Evolutionary conservation across 164 flowering plant genomes (phyloP).

Genomic region (Akebia trifoliata): DNA sequence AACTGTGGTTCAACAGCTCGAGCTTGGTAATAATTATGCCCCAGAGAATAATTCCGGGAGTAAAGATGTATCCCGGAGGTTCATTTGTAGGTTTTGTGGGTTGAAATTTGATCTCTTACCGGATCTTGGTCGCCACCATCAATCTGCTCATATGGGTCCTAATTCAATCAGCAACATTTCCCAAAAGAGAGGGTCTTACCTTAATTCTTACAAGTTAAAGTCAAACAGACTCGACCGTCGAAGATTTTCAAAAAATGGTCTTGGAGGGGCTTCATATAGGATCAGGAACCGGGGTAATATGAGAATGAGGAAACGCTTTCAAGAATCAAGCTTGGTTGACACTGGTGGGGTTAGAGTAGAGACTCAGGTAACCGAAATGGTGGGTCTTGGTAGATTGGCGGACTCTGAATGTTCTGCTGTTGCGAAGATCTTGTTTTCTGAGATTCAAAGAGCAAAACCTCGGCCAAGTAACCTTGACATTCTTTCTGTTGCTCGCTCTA

Average conservation of each 20-base stretch:
- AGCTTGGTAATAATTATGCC: slow-evolving; percentile 22
- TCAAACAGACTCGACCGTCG: slow-evolving; percentile 68
- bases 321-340: slow-evolving; percentile 34
- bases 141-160: slow-evolving; percentile 90
- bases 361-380: slow-evolving; percentile 35
- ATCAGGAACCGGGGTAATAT: slow-evolving; percentile 48
- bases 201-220: slow-evolving; percentile 54
- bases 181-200: slow-evolving; percentile 46
- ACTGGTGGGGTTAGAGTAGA: slow-evolving; percentile 22
- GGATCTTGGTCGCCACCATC: slow-evolving; percentile 98
- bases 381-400: slow-evolving; percentile 44
- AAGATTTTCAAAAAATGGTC: slow-evolving; percentile 52
- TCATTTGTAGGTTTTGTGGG: slow-evolving; percentile 78
- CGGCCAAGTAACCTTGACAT: slow-evolving; percentile 75
- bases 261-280: slow-evolving; percentile 49
- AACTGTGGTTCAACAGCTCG: slow-evolving; percentile 24
- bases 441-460: slow-evolving; percentile 62
- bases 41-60: too few species aligned
- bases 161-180: slow-evolving; percentile 33
- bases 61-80: slow-evolving; percentile 39
- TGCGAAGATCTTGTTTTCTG: slow-evolving; percentile 62
- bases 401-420: slow-evolving; percentile 64
- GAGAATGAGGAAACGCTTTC: slow-evolving; percentile 53
- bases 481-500: slow-evolving; percentile 64
- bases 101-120: slow-evolving; percentile 90